A percentile compares a stretch with the other conserved stretches of the same genome.
Evolutionary conservation across 192 early-diverging fungal species (phyloP).

Genomic region (Coemansia sp.): DNA sequence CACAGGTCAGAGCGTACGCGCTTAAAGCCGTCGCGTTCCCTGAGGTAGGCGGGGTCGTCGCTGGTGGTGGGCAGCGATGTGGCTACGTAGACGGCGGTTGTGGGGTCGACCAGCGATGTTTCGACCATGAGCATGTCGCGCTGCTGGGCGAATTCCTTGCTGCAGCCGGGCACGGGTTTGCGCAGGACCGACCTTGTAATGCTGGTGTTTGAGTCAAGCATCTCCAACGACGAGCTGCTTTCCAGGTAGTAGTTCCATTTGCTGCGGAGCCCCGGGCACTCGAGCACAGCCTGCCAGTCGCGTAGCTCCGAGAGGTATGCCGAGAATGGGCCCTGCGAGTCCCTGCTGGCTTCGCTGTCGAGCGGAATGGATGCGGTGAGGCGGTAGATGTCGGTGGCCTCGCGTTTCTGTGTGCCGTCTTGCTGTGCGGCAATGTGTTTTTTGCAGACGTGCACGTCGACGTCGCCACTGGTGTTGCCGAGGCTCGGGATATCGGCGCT

Average conservation of each 20-base stretch:
- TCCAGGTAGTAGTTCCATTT: conserved; percentile 47
- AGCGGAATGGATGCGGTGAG: conserved; percentile 43
- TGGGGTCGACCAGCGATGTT: conserved; percentile 49
- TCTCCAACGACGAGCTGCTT: conserved; percentile 31
- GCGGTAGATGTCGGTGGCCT: conserved; percentile 30
- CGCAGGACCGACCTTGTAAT: conserved; percentile 33
- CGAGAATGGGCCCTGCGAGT: conserved; percentile 41
- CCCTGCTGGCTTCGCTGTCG: conserved; percentile 27
- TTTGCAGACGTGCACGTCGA: conserved; percentile 31
- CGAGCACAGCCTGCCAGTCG: conserved; percentile 50
- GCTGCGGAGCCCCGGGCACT: conserved; percentile 44
- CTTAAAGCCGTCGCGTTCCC: conserved; percentile 14
- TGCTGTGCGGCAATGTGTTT: neutral
- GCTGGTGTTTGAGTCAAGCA: conserved; percentile 43
- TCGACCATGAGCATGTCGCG: conserved; percentile 48
- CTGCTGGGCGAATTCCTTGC: conserved; percentile 27
- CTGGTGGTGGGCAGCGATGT: conserved; percentile 34
- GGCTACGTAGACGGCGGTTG: conserved; percentile 42
- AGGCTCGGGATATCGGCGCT: conserved; percentile 1
- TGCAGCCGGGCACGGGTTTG: conserved; percentile 35
- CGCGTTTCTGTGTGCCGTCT: neutral
- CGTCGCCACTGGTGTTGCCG: conserved; percentile 41
- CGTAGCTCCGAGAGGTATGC: conserved; percentile 46
- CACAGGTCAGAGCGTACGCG: conserved; percentile 33
- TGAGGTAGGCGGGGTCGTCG: conserved; percentile 44